phyloP scores from a whole-genome alignment of 257 asterid species.

The Jacaranda mimosifolia region DNA sequence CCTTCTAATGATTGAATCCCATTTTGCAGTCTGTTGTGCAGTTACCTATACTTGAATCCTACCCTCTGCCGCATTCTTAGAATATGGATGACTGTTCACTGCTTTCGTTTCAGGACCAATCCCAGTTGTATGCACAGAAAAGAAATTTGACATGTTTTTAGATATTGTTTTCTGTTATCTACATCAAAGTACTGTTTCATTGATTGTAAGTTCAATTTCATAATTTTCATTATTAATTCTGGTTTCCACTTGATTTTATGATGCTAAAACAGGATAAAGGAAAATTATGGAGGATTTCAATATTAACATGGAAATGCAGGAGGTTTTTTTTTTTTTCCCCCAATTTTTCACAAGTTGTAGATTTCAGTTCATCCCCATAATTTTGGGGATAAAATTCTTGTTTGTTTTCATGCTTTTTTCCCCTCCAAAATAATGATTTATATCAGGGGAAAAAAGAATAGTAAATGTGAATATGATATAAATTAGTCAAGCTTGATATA shows the following conservation, averaged over 20 bases:
- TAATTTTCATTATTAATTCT: neutral
- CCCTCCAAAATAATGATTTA: no score
- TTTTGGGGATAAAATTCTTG: no score
- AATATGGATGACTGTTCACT: neutral
- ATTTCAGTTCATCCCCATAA: no score
- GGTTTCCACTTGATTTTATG: neutral
- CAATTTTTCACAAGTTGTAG: no score
- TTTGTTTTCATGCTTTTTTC: no score
- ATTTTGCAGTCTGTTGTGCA: conserved; percentile 20
- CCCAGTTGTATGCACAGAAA: neutral
- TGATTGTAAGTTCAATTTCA: neutral
- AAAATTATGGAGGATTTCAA: neutral
- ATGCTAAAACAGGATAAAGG: neutral
- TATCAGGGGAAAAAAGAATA: no score
- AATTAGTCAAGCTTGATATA: no score
- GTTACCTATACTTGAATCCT: neutral
- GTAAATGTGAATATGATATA: no score
- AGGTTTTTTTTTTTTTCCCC: no score
- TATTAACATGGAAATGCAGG: no score
- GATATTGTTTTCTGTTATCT: no score
- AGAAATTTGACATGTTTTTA: neutral
- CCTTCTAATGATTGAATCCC: neutral
- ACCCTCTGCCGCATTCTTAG: neutral
- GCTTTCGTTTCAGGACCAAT: neutral
- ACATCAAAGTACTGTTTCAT: neutral